Evolutionary conservation across 129 eudicot species (phyloP), one percentile per base, ranked within the genome.

Genomic region (Artemisia tridentata): DNA sequence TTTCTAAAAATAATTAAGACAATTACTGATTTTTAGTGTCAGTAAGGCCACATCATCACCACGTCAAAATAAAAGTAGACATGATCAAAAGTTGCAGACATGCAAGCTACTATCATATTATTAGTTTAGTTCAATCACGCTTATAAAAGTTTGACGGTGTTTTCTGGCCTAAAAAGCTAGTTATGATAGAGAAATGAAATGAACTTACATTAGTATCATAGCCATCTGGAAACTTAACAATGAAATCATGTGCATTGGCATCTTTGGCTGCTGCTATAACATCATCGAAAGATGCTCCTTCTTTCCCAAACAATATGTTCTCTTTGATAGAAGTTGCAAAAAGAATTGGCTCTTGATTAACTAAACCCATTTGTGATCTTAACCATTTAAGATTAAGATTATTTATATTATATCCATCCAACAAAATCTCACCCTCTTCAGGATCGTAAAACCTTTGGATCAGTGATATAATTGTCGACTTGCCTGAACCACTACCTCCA

Each of bases 261-360:
- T 83, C 89, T 65, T 81, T 86, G 43, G 96, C 84, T 56, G 92
- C 92, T 23, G 76, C 77, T 14, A 79, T 78, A 51, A 89, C 80
- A 65, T 84, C 84, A 23, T 89, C 92, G 73, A 80, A 82, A 11
- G 84, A 62, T 34, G 89, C 88, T 21, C 84, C 90, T 55, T 89
- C 92, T 31, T 86, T 86, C 49, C 96, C 96, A 50, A 89, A 89
- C 11, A 89, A 56, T 75, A 89, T 89, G 67, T 89, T 89, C 49
- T 89, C 96, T 71, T 81, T 84, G 11, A 89, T 86, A 1, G 96
- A 58, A 23, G 96, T 89, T 53, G 96, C 92, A 84, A 89, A 89
- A 16, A 89, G 88, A 56, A 82, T 73, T 55, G 96, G 96, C 69
- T 89, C 96, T 86, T 89, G 96, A 75, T 84, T 88, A 21, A 88